phyloP scores from a whole-genome alignment of 1,139 yeast species.

The Nakaseomyces sp. region DNA sequence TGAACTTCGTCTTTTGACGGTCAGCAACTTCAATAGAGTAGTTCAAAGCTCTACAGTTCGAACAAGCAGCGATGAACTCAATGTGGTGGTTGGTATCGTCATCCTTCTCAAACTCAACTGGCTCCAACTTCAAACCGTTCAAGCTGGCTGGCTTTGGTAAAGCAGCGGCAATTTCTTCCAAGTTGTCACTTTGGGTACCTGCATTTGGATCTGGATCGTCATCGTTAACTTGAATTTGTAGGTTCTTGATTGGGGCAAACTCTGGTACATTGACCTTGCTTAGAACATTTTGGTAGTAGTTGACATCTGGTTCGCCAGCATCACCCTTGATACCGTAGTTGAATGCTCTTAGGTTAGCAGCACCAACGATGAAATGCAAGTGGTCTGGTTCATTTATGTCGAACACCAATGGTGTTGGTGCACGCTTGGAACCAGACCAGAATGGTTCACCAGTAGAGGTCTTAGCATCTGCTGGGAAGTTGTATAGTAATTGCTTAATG shows the following conservation, averaged over 20 bases:
- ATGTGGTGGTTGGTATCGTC: slow-evolving; percentile 95
- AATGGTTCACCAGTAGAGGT: slow-evolving; percentile 89
- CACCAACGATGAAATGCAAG: slow-evolving; percentile 74
- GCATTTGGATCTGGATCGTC: slow-evolving; percentile 79
- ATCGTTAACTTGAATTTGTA: slow-evolving; percentile 81
- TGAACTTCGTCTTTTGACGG: slow-evolving; percentile 66
- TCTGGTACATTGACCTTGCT: slow-evolving; percentile 49
- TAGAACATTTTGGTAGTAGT: slow-evolving; percentile 41
- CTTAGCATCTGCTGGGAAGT: slow-evolving; percentile 88
- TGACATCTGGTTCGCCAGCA: slow-evolving; percentile 39
- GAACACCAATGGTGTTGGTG: slow-evolving; percentile 76
- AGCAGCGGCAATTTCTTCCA: slow-evolving; percentile 54
- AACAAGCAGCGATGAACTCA: slow-evolving; percentile 93
- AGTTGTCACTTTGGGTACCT: slow-evolving; percentile 47
- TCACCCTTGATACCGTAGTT: slow-evolving; percentile 76
- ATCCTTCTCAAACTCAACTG: slow-evolving; percentile 94
- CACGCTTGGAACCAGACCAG: slow-evolving; percentile 98
- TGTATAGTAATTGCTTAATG: slow-evolving; percentile 78
- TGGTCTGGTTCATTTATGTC: slow-evolving; percentile 72
- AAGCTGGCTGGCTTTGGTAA: slow-evolving; percentile 84
- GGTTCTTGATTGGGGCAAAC: slow-evolving; percentile 66
- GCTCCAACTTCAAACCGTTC: slow-evolving; percentile 77
- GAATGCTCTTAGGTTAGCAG: slow-evolving; percentile 83
- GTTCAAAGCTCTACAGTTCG: slow-evolving; percentile 90
- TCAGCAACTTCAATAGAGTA: slow-evolving; percentile 78